Base-by-base conservation (phyloP, 1,284 basidiomycete genomes). In the Apiotrichum gracile region DNA sequence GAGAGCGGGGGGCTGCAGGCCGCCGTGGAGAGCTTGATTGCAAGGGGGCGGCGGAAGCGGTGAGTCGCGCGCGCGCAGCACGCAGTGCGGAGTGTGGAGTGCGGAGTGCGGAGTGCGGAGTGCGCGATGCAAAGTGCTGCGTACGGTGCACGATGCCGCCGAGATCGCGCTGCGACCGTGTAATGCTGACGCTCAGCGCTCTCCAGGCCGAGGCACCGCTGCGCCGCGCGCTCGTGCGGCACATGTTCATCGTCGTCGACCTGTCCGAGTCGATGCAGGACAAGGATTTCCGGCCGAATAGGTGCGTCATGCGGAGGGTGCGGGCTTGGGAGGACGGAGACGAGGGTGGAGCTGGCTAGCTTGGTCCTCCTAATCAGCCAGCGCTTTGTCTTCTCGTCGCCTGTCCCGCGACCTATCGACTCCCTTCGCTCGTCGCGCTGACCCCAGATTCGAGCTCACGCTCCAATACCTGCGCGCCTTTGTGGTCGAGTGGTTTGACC, bases 401-500 rank as follows among this genome's bases (percentile, higher is more conserved):
- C n/a, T n/a, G n/a, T n/a, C n/a, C n/a, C n/a, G n/a, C n/a, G n/a
- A n/a, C n/a, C n/a, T n/a, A n/a, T n/a, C n/a, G n/a, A 8, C 4
- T 5, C 6, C 33, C 13, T 14, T 14, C 47, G 24, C n/a, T 21
- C 16, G 21, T 38, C 8, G 12, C n/a, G 12, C 13, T 31, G 21
- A 17, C 26, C 7, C 0, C 46, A 74, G 74, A 51, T 91, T 92
- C 61, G 90, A 96, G 66, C 76, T 97, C 39, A 87, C 86, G 59
- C 76, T 98, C 37, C 86, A 91, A 66, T 94, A 93, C 68, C 82
- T 91, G 17, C 82, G 89, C 51, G 87, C 91, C 60, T 98, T 98
- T 64, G 82, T 97, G 22, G 79, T 82, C 9, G 94, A 99, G 71
- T 99, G 94, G 90, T 99, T 97, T 74, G 96, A 99, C 75, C 96